Evolutionary conservation across 495 filamentous ascomycete genomes (phyloP).

Genomic region (Hypoxylon lenormandii): DNA sequence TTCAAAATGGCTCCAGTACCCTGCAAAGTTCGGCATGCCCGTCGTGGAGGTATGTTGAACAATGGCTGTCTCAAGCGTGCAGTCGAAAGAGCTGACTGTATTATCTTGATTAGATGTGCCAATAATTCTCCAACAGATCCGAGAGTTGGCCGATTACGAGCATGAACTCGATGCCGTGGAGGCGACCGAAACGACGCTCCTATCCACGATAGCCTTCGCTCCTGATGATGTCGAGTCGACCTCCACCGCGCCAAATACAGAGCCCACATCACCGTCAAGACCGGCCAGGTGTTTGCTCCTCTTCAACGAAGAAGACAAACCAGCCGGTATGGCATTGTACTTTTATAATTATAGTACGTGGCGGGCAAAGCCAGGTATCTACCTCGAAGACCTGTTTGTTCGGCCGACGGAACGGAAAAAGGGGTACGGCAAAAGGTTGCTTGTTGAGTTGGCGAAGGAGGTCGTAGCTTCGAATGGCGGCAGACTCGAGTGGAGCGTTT

Average conservation of each 20-base stretch:
- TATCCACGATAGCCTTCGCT: constrained; percentile 81
- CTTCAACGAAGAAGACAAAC: constrained; percentile 53
- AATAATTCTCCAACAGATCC: constrained; percentile 82
- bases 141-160: constrained; percentile 89
- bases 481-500: constrained; percentile 90
- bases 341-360: constrained; percentile 79
- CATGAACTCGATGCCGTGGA: constrained; percentile 77
- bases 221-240: constrained; percentile 54
- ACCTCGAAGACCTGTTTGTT: constrained; percentile 93
- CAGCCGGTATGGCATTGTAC: constrained; percentile 70
- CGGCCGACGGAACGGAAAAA: constrained; percentile 73
- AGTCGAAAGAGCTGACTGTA: constrained; percentile 7
- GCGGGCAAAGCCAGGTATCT: constrained; percentile 86
- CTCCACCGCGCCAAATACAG: constrained; percentile 54
- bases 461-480: constrained; percentile 75
- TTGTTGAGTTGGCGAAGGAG: constrained; percentile 81
- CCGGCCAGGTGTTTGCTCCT: constrained; percentile 64
- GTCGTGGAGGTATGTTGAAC: constrained; percentile 41
- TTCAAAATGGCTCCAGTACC: constrained; percentile 36
- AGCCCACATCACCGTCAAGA: constrained; percentile 55
- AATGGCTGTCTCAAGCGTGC: background rate
- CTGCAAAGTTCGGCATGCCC: constrained; percentile 48
- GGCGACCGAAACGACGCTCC: constrained; percentile 79
- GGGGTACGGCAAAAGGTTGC: constrained; percentile 81
- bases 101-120: constrained; percentile 66